Base-by-base conservation (phyloP, 331 rosid genomes). In the Stylosanthes scabra region DNA sequence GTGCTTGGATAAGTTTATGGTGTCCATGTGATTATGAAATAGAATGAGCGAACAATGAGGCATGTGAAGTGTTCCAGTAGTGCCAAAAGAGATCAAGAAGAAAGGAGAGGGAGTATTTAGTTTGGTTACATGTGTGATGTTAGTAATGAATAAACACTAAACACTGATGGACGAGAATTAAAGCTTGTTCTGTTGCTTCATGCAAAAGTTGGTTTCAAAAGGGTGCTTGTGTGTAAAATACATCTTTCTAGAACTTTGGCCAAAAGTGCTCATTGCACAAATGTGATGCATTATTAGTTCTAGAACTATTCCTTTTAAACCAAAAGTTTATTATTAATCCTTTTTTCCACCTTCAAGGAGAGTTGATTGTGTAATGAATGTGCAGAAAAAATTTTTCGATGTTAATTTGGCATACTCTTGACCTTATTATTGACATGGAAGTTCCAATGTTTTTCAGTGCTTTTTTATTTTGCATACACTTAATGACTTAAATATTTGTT, bases 391-490 rank as follows among this genome's bases (percentile, higher is more conserved):
- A 20, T 20, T 31, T 73, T n/a, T n/a, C n/a, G 40, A n/a, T 65
- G 12, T 56, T 50, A n/a, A 20, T 51, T 68, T 54, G 57, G 41
- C 11, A 6, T 37, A 27, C 58, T 70, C 54, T 31, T 73, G 63
- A 34, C 55, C 50, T 20, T 20, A 40, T 56, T 62, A 70, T 9
- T 8, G 66, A 44, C 34, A 6, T 54, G 14, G 49, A 51, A 41
- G 69, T 73, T 62, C 34, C 14, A 56, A 39, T 58, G 14, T 40
- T 34, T 31, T 42, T 59, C 46, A 20, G 51, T 16, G 7, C 57
- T 64, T 57, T 57, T 64, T 58, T 37, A 39, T 74, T 69, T 57
- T 28, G 27, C 9, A 2, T 71, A 66, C 59, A 13, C 74, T 72
- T 20, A 1, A 20, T 20, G 25, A 20, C 25, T 20, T 31, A 49